These are phyloP conservation scores for Beverwykella pulmonaria DNA, from an alignment of 495 filamentous ascomycete species.

Conservation along the genomic window DNA sequence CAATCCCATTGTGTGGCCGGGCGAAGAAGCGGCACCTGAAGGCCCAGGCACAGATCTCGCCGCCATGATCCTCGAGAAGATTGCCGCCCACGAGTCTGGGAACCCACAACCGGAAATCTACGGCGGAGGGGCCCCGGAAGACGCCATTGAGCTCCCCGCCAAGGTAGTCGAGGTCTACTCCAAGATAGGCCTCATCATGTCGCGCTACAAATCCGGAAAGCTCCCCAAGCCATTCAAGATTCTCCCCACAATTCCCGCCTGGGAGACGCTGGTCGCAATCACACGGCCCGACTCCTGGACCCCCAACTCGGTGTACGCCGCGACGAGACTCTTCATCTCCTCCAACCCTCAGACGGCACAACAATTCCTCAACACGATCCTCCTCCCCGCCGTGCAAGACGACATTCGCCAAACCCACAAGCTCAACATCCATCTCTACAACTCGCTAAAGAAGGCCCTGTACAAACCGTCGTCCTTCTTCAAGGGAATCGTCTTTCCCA, in stretches of 20 bases:
- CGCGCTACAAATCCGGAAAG: slow-evolving; percentile 90
- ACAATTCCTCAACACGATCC: slow-evolving; percentile 74
- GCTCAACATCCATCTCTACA: slow-evolving; percentile 93
- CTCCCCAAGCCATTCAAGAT: slow-evolving; percentile 98
- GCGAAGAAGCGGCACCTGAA: slow-evolving; percentile 39
- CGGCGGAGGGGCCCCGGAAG: slow-evolving; percentile 54
- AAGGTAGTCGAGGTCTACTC: slow-evolving; percentile 94
- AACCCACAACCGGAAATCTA: slow-evolving; percentile 14
- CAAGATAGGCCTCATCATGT: slow-evolving; percentile 88
- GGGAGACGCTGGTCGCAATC: slow-evolving; percentile 82
- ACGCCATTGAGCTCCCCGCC: slow-evolving; percentile 81
- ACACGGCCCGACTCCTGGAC: slow-evolving; percentile 86
- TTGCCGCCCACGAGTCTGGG: slow-evolving; percentile 84
- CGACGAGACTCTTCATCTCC: slow-evolving; percentile 86
- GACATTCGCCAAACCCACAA: slow-evolving; percentile 87
- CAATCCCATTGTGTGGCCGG: slow-evolving; percentile 47
- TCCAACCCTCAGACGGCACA: slow-evolving; percentile 75
- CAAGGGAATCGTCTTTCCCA: slow-evolving; percentile 91
- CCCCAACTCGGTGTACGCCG: slow-evolving; percentile 80
- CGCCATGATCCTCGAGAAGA: slow-evolving; percentile 89
- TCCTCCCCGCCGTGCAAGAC: slow-evolving; percentile 85
- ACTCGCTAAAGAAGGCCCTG: slow-evolving; percentile 83
- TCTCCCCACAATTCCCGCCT: slow-evolving; percentile 84
- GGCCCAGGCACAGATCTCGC: slow-evolving; percentile 73
- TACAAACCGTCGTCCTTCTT: slow-evolving; percentile 98